These are phyloP conservation scores for Cytospora chrysosperma DNA, from an alignment of 2,329 filamentous ascomycete genomes.

Conservation along the genomic window DNA sequence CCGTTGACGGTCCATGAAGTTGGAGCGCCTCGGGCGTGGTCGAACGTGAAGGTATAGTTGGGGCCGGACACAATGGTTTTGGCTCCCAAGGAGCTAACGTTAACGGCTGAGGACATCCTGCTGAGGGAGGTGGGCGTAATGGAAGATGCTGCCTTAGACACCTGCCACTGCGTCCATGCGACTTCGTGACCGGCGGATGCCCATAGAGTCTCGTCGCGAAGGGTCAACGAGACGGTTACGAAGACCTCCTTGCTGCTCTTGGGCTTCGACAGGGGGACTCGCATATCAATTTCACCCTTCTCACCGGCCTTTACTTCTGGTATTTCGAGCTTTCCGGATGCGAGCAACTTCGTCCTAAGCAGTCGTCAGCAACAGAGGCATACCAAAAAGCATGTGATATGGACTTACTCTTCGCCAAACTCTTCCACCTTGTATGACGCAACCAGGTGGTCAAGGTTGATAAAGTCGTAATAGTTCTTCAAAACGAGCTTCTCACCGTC, in stretches of 20 bases:
- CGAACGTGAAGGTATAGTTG: constrained; percentile 43
- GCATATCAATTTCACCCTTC: constrained; percentile 36
- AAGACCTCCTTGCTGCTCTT: constrained; percentile 41
- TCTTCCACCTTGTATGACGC: constrained; percentile 46
- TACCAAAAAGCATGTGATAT: neutral
- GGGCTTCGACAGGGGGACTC: constrained; percentile 30
- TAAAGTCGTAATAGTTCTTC: constrained; percentile 52
- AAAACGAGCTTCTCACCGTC: constrained; percentile 39
- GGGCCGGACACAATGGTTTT: constrained; percentile 32
- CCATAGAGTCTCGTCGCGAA: constrained; percentile 48
- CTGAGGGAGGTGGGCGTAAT: constrained; percentile 9
- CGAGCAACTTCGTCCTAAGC: constrained; percentile 29
- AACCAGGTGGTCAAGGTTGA: constrained; percentile 42
- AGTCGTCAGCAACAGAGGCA: constrained; percentile 19
- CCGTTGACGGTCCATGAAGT: constrained; percentile 41
- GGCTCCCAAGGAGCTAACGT: constrained; percentile 28
- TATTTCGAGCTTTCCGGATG: constrained; percentile 40
- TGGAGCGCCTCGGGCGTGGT: constrained; percentile 44
- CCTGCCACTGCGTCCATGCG: constrained; percentile 51
- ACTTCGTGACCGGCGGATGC: constrained; percentile 52
- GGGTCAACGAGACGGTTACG: constrained; percentile 45
- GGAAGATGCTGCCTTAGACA: constrained; percentile 32
- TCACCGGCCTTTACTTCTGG: constrained; percentile 42
- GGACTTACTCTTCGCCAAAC: constrained; percentile 41
- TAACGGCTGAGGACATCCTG: constrained; percentile 27